Conservation (phyloP, 2,329 filamentous ascomycete species). For the Fusarium algeriense region DNA sequence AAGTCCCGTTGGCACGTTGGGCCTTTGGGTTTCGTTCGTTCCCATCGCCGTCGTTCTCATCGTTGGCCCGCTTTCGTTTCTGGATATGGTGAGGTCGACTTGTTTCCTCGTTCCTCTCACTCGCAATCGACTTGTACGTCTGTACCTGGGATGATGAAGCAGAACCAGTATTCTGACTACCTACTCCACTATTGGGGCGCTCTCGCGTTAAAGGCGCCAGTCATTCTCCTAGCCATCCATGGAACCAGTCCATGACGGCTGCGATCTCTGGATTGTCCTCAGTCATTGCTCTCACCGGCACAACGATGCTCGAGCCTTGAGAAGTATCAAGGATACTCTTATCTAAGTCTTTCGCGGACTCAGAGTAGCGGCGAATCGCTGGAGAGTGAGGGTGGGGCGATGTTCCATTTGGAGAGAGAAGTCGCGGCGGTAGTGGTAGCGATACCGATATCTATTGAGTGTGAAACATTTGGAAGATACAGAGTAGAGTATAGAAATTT, state of each 20-base stretch:
- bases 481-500: not conserved
- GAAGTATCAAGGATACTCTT: too few relatives aligned
- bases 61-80: not conserved
- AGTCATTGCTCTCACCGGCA: too few relatives aligned
- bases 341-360: too few relatives aligned
- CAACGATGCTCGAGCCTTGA: too few relatives aligned
- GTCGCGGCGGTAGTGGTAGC: not conserved
- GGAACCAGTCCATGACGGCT: not conserved
- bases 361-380: not conserved
- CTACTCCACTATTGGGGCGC: not conserved
- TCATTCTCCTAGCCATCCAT: not conserved
- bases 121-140: not conserved
- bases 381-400: not conserved
- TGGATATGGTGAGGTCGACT: not conserved
- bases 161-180: not conserved
- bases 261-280: not conserved
- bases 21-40: not conserved
- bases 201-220: not conserved
- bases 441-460: not conserved
- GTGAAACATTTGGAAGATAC: not conserved
- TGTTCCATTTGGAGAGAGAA: not conserved
- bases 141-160: not conserved
- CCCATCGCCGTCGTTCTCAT: not conserved
- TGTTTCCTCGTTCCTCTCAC: not conserved
- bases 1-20: not conserved